Evolutionary conservation across 2,329 filamentous ascomycete species (phyloP).

Genomic region (Pestalotiopsis sp.): DNA sequence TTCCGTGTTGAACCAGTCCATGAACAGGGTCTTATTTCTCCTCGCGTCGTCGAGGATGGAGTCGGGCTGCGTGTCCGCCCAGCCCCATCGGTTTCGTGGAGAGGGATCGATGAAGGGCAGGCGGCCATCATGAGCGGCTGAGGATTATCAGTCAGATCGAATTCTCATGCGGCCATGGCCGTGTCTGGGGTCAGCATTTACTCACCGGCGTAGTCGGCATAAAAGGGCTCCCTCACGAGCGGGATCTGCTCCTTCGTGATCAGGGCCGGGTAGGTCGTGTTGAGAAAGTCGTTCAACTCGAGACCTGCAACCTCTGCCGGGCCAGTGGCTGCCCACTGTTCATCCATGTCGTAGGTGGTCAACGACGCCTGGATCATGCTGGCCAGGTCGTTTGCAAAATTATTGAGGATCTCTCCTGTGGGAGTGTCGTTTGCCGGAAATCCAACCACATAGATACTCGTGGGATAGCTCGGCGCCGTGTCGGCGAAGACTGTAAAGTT

Average conservation of each 20-base stretch:
- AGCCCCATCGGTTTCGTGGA: constrained; percentile 38
- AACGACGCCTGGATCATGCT: constrained; percentile 27
- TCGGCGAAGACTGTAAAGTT: constrained; percentile 34
- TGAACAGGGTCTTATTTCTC: constrained; percentile 34
- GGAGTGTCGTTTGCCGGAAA: constrained; percentile 25
- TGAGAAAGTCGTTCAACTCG: constrained; percentile 31
- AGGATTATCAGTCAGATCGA: not conserved
- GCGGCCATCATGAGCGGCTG: constrained; percentile 33
- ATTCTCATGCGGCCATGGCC: not conserved
- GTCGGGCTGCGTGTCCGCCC: constrained; percentile 31
- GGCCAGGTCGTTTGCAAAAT: constrained; percentile 32
- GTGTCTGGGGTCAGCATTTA: not conserved
- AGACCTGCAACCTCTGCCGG: constrained; percentile 28
- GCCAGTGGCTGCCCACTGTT: constrained; percentile 15
- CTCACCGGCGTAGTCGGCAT: constrained; percentile 36
- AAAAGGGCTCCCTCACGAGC: constrained; percentile 41
- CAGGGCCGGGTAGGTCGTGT: constrained; percentile 37
- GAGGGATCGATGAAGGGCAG: constrained; percentile 40
- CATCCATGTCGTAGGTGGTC: constrained; percentile 1
- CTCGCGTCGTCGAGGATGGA: constrained; percentile 27
- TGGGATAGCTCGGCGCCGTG: constrained; percentile 29
- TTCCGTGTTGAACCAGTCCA: constrained; percentile 33
- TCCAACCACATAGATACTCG: constrained; percentile 31
- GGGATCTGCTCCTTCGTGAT: constrained; percentile 40
- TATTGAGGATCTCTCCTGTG: constrained; percentile 24